These are phyloP conservation scores for Pleurotus platypus DNA, from an alignment of 768 basidiomycete species.

Conservation along the genomic window DNA sequence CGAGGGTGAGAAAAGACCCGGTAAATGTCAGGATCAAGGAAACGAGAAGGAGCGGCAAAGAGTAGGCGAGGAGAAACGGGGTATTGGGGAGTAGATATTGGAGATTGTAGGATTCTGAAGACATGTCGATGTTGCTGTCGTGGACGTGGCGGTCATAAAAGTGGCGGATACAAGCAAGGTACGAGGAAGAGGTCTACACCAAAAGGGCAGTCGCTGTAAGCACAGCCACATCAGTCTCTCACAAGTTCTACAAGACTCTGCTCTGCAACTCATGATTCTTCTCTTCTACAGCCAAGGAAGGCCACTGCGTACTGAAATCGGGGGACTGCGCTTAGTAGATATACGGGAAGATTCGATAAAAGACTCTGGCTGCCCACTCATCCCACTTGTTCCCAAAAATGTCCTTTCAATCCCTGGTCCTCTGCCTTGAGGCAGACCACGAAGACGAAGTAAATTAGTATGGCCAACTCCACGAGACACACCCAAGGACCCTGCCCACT, in stretches of 20 bases:
- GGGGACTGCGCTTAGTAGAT: conserved; percentile 16
- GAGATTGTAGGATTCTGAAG: too few species aligned
- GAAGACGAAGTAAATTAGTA: not conserved
- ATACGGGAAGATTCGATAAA: conserved; percentile 26
- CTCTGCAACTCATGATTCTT: too few species aligned
- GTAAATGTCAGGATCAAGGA: conserved; percentile 58
- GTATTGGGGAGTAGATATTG: conserved; percentile 26
- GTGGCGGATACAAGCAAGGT: too few species aligned
- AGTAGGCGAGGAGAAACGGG: conserved; percentile 51
- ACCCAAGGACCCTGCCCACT: not conserved
- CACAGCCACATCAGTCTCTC: too few species aligned
- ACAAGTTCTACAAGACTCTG: too few species aligned
- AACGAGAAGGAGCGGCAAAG: conserved; percentile 55
- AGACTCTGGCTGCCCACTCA: conserved; percentile 19
- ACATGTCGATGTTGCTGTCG: too few species aligned
- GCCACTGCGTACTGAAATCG: too few species aligned
- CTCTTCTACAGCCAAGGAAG: too few species aligned
- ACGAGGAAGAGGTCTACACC: too few species aligned
- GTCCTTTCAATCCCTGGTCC: not conserved
- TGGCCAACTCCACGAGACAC: not conserved
- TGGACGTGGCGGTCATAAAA: too few species aligned
- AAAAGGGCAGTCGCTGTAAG: too few species aligned
- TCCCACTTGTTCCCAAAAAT: not conserved
- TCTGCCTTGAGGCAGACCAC: not conserved
- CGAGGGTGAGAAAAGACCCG: conserved; percentile 71